A percentile compares a stretch with the other conserved stretches of the same genome.
phyloP scores from a whole-genome alignment of 257 asterid species.

The Solanum appendiculatum region DNA sequence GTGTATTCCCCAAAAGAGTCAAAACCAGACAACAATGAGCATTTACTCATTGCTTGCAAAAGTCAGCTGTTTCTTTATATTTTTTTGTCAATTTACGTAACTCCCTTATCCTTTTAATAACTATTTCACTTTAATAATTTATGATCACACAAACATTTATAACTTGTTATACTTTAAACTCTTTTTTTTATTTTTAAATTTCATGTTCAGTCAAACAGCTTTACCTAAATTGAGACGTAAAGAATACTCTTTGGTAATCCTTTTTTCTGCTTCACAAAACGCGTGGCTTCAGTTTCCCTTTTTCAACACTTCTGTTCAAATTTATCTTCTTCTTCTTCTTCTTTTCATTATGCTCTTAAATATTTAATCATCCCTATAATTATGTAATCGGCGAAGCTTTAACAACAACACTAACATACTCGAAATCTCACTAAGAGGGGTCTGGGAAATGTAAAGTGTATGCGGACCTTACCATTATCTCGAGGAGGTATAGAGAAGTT shows the following conservation, averaged over 20 bases:
- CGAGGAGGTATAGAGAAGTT: no score
- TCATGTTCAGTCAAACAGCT: background rate
- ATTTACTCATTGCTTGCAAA: conserved; percentile 51
- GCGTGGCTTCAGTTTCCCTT: background rate
- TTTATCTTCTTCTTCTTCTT: background rate
- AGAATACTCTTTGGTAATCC: background rate
- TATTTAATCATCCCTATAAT: background rate
- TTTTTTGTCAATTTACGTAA: background rate
- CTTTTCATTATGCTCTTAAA: background rate
- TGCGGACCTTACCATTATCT: no score
- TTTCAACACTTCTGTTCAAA: background rate
- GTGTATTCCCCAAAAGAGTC: conserved; percentile 31
- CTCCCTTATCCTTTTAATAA: background rate
- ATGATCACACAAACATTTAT: background rate
- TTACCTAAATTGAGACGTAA: background rate
- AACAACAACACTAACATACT: no score
- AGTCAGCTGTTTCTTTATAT: conserved; percentile 26
- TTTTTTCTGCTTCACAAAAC: background rate
- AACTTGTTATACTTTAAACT: background rate
- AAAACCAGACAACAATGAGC: conserved; percentile 51
- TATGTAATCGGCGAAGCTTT: background rate
- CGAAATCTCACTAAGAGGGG: no score
- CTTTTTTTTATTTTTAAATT: no score
- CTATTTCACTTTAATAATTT: background rate
- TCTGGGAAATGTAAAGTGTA: no score